A percentile compares a stretch with the other conserved stretches of the same genome.
These are phyloP conservation scores for Ceratocystis smalleyi DNA, from an alignment of 2,329 filamentous ascomycete species.

Conservation along the genomic window DNA sequence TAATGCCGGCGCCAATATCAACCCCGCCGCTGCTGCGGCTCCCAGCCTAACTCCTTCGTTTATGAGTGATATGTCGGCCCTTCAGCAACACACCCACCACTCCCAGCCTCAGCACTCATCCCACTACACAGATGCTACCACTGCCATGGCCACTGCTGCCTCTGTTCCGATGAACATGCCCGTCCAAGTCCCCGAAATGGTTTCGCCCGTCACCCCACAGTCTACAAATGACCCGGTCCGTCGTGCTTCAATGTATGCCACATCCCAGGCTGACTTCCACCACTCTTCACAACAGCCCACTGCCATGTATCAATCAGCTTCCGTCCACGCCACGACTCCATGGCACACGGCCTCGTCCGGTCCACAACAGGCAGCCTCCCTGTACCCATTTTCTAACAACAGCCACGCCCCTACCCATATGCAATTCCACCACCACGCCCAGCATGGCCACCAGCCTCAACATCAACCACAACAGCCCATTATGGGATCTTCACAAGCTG, in stretches of 20 bases:
- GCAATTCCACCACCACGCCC: neutral
- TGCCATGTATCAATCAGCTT: neutral
- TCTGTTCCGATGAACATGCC: neutral
- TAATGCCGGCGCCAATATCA: neutral
- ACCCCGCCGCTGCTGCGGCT: constrained; percentile 17
- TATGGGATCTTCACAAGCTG: neutral
- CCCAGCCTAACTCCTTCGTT: constrained; percentile 25
- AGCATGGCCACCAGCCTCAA: neutral
- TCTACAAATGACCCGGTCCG: neutral
- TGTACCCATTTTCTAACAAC: neutral
- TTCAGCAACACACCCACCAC: neutral
- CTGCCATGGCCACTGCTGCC: neutral
- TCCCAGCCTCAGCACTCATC: neutral
- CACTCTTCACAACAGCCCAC: neutral
- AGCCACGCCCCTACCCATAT: neutral
- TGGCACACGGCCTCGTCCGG: neutral
- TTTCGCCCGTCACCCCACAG: neutral
- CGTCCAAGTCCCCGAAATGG: constrained; percentile 1
- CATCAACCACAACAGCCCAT: neutral
- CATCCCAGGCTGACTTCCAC: neutral
- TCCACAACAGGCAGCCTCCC: neutral
- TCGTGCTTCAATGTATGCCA: neutral
- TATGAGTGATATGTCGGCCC: constrained; percentile 20
- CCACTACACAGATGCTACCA: neutral
- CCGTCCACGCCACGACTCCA: neutral